Evolutionary conservation across 2,329 filamentous ascomycete species (phyloP).

Genomic region (Fusarium musae): DNA sequence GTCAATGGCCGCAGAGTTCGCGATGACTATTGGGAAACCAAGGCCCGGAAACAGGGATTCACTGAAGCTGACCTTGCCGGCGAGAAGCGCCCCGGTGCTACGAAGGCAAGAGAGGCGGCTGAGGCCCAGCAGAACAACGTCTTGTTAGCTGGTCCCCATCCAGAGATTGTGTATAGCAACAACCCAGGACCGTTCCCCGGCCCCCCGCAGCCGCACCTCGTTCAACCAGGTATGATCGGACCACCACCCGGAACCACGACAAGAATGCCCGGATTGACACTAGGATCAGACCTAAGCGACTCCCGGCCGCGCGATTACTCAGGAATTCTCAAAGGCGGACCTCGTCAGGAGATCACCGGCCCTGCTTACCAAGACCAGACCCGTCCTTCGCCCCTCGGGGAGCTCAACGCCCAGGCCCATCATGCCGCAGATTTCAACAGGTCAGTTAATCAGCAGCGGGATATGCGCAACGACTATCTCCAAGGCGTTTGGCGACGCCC

Average conservation of each 20-base stretch:
- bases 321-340: slow-evolving; percentile 78
- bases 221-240: slow-evolving; percentile 79
- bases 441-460: slow-evolving; percentile 80
- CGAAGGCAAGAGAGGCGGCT: slow-evolving; percentile 86
- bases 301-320: slow-evolving; percentile 83
- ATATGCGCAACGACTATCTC: slow-evolving; percentile 81
- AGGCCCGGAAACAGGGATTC: slow-evolving; percentile 96
- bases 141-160: slow-evolving; percentile 74
- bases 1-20: slow-evolving; percentile 89
- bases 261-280: slow-evolving; percentile 86
- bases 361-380: slow-evolving; percentile 89
- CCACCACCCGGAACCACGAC: slow-evolving; percentile 71
- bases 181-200: slow-evolving; percentile 73
- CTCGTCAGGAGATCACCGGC: slow-evolving; percentile 89
- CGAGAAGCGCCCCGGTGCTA: slow-evolving; percentile 92
- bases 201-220: slow-evolving; percentile 73
- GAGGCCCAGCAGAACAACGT: slow-evolving; percentile 70
- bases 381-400: slow-evolving; percentile 77
- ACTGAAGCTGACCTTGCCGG: slow-evolving; percentile 96
- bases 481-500: slow-evolving; percentile 84
- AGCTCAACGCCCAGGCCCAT: slow-evolving; percentile 86
- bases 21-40: slow-evolving; percentile 99
- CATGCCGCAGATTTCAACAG: slow-evolving; percentile 94
- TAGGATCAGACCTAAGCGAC: slow-evolving; percentile 81
- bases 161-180: slow-evolving; percentile 90